Evolutionary conservation across 257 asterid genomes (phyloP), one percentile per base, ranked within the genome.

Genomic region (Nicotiana undulata): DNA sequence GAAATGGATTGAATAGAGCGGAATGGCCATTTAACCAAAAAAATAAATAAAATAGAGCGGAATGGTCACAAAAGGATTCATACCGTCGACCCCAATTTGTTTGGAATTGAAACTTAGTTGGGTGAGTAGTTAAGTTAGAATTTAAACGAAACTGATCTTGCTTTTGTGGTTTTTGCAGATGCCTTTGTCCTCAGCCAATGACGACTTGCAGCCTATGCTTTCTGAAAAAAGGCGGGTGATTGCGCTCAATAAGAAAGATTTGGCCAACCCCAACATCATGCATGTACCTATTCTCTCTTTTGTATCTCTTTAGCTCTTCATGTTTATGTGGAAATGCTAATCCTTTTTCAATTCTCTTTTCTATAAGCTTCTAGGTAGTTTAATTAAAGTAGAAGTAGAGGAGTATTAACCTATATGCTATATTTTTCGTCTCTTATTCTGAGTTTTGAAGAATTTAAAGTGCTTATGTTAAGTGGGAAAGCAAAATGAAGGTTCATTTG

Each of bases 231-330:
- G 90, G 83, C 89, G 97, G 75, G 81, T 92, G 58, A 80, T 95
- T 89, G 96, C 95, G 81, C 97, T 95, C 83, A 95, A 95, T 88
- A 93, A 93, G 96, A 95, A 92, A 83, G 99, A 95, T 81, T 88
- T 95, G 89, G 98, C 97, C 84, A 91, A 93, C 81, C 92, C 95
- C 88, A 93, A 93, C 81, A 87, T 95, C 85, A 93, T 93, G 94
- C 92, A 90, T 77, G 99, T 95, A 90, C 77, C 67, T 29, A 34
- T 64, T 34, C 37, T 70, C 79, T 63, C 77, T 80, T 72, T 79
- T 22, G 77, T 28, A 10, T 60, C 32, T 22, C 66, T 60, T 49
- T 22, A 10, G 24, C 66, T 60, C 66, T 1, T 60, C 29, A 60
- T 22, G 66, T 60, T 60, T 60, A 60, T 4, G 17, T 22, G 32